Percentiles rank a stretch among this genome's conserved stretches.
These are phyloP conservation scores for Cyberlindnera americana DNA, from an alignment of 805 yeast species.

Conservation along the genomic window DNA sequence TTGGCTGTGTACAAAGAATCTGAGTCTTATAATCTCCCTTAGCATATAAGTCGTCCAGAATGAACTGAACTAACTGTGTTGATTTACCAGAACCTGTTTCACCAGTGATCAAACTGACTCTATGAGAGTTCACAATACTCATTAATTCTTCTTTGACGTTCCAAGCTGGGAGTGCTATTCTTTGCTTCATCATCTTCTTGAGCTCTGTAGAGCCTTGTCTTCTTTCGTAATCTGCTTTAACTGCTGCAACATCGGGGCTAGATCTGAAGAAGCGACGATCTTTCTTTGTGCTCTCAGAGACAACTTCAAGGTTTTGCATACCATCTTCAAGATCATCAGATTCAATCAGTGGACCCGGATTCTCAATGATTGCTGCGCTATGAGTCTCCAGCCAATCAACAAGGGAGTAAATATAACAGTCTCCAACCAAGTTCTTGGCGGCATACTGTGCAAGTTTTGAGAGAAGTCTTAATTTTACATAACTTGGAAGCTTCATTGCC, in stretches of 20 bases:
- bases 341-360: constrained; percentile 69
- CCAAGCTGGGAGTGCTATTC: constrained; percentile 84
- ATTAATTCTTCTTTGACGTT: constrained; percentile 53
- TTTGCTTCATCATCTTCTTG: constrained; percentile 37
- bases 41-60: constrained; percentile 61
- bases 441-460: constrained; percentile 44
- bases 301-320: constrained; percentile 4
- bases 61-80: constrained; percentile 89
- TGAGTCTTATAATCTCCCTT: constrained; percentile 45
- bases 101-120: constrained; percentile 81
- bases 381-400: constrained; percentile 76
- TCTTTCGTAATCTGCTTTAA: constrained; percentile 34
- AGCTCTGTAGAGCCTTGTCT: constrained; percentile 35
- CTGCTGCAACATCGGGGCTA: constrained; percentile 30
- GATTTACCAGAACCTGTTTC: constrained; percentile 98
- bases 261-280: constrained; percentile 20
- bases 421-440: constrained; percentile 53
- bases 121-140: constrained; percentile 50
- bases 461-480: constrained; percentile 58
- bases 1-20: constrained; percentile 89
- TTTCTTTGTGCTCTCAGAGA: constrained; percentile 4
- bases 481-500: constrained; percentile 56
- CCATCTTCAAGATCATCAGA: constrained; percentile 2
- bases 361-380: constrained; percentile 50
- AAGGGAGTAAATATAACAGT: constrained; percentile 62